phyloP scores from a whole-genome alignment of 768 basidiomycete species.

The Dentipellis sp. region DNA sequence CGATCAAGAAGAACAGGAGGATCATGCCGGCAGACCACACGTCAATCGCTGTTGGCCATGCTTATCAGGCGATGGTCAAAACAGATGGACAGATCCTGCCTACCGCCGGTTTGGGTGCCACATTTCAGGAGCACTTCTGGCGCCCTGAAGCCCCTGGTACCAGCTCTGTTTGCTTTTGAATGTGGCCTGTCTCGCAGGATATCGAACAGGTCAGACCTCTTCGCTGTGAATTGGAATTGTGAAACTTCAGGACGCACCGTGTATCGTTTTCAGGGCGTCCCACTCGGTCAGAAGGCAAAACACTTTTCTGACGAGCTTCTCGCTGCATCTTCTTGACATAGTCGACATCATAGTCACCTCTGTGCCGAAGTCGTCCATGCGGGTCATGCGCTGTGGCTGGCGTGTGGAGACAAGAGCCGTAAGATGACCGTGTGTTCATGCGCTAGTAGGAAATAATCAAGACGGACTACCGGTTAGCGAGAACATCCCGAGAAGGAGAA shows the following conservation, averaged over 20 bases:
- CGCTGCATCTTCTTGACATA: conserved; percentile 48
- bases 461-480: background rate
- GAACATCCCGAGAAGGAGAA: background rate
- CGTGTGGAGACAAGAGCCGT: conserved; percentile 73
- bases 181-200: conserved; percentile 39
- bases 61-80: background rate
- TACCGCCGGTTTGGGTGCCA: conserved; percentile 85
- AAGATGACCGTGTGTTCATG: conserved; percentile 37
- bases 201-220: too few species aligned
- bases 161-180: conserved; percentile 92
- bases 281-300: conserved; percentile 53
- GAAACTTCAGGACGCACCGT: conserved; percentile 32
- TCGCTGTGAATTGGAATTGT: too few species aligned
- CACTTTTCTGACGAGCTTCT: conserved; percentile 48
- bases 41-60: conserved; percentile 68
- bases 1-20: conserved; percentile 82
- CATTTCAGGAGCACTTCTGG: conserved; percentile 96
- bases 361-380: conserved; percentile 50
- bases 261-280: conserved; percentile 73
- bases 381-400: conserved; percentile 48
- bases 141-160: conserved; percentile 93
- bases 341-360: conserved; percentile 37
- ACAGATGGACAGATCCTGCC: conserved; percentile 19
- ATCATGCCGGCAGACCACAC: conserved; percentile 95
- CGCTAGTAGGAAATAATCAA: conserved; percentile 29